A percentile compares a stretch with the other conserved stretches of the same genome.
These are phyloP conservation scores for Spizellomyces punctatus DNA, from an alignment of 192 early-diverging fungal genomes.

Conservation along the genomic window DNA sequence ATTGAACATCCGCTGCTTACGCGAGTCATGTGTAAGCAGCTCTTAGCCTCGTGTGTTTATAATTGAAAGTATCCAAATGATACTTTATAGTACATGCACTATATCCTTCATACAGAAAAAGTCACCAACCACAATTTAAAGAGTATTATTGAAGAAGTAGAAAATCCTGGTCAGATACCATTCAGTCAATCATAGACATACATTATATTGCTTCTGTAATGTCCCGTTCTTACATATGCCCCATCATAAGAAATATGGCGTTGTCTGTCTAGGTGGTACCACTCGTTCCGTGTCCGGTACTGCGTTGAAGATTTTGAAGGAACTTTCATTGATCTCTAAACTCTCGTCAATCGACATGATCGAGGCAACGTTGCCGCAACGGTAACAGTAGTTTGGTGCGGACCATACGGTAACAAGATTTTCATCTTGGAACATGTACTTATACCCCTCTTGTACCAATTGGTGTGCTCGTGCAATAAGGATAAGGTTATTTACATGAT, in stretches of 20 bases:
- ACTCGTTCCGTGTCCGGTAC: constrained; percentile 89
- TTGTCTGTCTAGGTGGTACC: constrained; percentile 47
- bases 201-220: too few species aligned
- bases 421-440: constrained; percentile 90
- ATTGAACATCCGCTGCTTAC: too few species aligned
- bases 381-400: constrained; percentile 73
- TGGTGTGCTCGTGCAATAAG: constrained; percentile 96
- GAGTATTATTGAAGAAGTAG: too few species aligned
- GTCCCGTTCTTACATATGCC: not conserved
- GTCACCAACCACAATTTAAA: too few species aligned
- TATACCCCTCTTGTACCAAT: constrained; percentile 97
- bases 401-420: constrained; percentile 96
- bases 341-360: constrained; percentile 66
- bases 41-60: too few species aligned
- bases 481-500: constrained; percentile 87
- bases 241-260: constrained; percentile 57
- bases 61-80: too few species aligned
- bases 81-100: too few species aligned
- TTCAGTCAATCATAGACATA: too few species aligned
- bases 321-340: constrained; percentile 75
- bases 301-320: constrained; percentile 95
- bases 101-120: too few species aligned
- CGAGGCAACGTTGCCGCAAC: constrained; percentile 65
- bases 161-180: too few species aligned
- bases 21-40: too few species aligned